Base-by-base conservation (phyloP, 352 stramenopile species). In the Phytophthora pisi region DNA sequence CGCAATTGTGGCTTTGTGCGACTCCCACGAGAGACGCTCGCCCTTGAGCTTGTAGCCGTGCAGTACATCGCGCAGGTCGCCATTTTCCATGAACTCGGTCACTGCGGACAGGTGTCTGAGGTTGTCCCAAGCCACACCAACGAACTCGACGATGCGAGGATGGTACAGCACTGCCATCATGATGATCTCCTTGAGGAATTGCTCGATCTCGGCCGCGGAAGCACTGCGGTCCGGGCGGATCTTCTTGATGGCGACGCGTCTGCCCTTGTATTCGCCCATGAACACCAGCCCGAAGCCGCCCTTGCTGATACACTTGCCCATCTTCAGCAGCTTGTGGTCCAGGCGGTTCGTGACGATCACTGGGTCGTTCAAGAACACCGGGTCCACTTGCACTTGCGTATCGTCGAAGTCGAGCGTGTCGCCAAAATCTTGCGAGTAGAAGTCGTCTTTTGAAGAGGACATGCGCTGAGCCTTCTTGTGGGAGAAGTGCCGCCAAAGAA, bases 21-120 rank as follows among this genome's bases (percentile, higher is more conserved):
- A 70, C 16, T 73, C 69, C 77, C 74, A 88, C 1, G 66, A 78
- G 11, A 81, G 66, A 10, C 52, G 64, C 24, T 71, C 57, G n/a
- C 71, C 69, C 10, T 67, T 70, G 6, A 67, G 34, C 51, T 84
- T 84, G 52, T 75, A 77, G 8, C 62, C 55, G 30, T 77, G 61
- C 8, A 87, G 60, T 4, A 90, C 75, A 4, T 82, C 73, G 36
- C 78, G 77, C 8, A 90, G 36, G 66, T 90, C 80, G 2, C 81
- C 81, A 18, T 70, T 66, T 18, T 88, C 79, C 81, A 90, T 88
- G 36, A 80, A 81, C 59, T 90, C 81, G 9, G 71, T 86, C n/a
- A 89, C 64, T 15, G 65, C 70, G 52, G 73, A 82, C 0, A 89
- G 30, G 52, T 88, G 64, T 15, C 56, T 62, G 34, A 81, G 56